Base-by-base conservation (phyloP, 179 eudicot species). In the Beta macrorhiza region DNA sequence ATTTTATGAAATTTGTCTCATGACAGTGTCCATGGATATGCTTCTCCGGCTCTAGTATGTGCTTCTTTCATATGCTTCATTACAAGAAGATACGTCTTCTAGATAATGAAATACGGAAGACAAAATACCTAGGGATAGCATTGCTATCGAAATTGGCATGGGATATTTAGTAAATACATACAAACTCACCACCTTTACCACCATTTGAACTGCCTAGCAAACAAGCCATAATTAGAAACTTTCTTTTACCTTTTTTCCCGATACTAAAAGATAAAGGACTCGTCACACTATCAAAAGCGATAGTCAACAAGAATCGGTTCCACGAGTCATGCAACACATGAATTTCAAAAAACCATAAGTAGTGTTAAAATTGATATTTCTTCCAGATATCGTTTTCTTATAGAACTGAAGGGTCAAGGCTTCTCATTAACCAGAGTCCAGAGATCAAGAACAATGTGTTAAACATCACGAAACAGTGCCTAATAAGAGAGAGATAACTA, bases 371-470 rank as follows among this genome's bases (percentile, higher is more conserved):
- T 78, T 78, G 10, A 45, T 13, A 17, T 20, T 42, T 10, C 14
- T 13, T 42, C 44, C 22, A 7, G 15, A 55, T n/a, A 6, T 51
- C 44, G 25, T 61, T 7, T 59, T 15, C 37, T 9, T 45, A 72
- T 56, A 17, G 13, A 74, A 7, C 49, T 56, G 10, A 13, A 44
- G 37, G 32, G 42, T 25, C 20, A 22, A 17, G 17, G 58, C 49
- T 42, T 20, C 44, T 11, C 29, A 57, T 77, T 17, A 19, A 77
- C 61, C 16, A 67, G 42, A 42, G 32, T 19, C 5, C 11, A 73
- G 61, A 53, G 12, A 53, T 14, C n/a, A 80, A 80, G 64, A 52
- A 80, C 17, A 52, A 72, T 12, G 61, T 25, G 63, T 63, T 17
- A 25, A 53, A 47, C 42, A 81, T 49, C 67, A 79, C 6, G 15